Evolutionary conservation across 257 asterid genomes (phyloP).

Genomic region (Gentiana macrophylla): DNA sequence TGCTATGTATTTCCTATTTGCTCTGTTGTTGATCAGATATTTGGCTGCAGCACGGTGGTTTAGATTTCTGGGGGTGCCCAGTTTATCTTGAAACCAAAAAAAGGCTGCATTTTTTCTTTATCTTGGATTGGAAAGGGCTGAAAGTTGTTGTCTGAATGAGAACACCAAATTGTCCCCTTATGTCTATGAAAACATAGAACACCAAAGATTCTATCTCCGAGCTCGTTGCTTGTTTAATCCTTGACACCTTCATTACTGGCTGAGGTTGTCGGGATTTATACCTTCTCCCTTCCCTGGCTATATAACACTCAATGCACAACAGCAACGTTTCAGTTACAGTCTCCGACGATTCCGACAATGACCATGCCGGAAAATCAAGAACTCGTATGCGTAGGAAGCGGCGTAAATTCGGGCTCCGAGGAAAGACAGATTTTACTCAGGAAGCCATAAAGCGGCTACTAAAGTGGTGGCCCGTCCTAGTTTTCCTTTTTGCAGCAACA

Average conservation of each 20-base stretch:
- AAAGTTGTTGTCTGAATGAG: too few species aligned
- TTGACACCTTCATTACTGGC: neutral
- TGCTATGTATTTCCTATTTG: too few species aligned
- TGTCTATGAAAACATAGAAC: too few species aligned
- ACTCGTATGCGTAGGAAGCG: constrained; percentile 57
- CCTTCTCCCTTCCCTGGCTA: neutral
- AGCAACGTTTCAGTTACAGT: constrained; percentile 43
- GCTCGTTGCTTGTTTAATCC: neutral
- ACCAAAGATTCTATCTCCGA: too few species aligned
- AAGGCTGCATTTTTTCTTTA: too few species aligned
- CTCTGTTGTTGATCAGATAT: too few species aligned
- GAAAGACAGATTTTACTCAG: constrained; percentile 33
- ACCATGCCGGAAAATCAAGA: constrained; percentile 33
- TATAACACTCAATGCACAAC: constrained; percentile 31
- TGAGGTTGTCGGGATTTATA: neutral
- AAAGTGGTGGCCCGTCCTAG: constrained; percentile 67
- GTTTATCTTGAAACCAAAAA: too few species aligned
- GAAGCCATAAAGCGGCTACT: constrained; percentile 30
- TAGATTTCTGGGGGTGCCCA: too few species aligned
- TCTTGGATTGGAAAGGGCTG: too few species aligned
- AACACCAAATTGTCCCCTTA: too few species aligned
- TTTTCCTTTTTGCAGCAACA: constrained; percentile 40
- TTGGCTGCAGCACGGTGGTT: too few species aligned
- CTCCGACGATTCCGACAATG: constrained; percentile 66
- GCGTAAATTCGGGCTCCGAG: constrained; percentile 40